These are phyloP conservation scores for Lindgomyces ingoldianus DNA, from an alignment of 495 filamentous ascomycete genomes.

Conservation along the genomic window DNA sequence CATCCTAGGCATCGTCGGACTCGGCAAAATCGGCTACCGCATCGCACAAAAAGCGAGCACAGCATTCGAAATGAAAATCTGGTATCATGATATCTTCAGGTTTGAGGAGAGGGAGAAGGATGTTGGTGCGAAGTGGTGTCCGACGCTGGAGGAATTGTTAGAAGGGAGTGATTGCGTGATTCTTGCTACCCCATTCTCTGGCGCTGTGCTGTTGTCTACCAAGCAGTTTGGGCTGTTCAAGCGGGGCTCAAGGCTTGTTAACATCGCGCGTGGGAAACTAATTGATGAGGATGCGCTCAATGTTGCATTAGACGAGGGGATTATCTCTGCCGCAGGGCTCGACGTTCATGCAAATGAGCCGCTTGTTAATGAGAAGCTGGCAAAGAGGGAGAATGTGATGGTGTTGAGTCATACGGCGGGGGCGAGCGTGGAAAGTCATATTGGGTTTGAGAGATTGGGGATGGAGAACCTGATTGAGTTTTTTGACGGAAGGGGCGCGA, in stretches of 20 bases:
- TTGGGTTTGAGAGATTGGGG: conserved; percentile 70
- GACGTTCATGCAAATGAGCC: conserved; percentile 71
- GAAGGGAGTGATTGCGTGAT: conserved; percentile 63
- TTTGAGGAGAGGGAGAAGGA: conserved; percentile 19
- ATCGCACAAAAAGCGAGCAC: conserved; percentile 63
- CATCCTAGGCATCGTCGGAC: conserved; percentile 63
- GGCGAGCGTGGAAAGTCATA: conserved; percentile 68
- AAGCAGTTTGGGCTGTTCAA: conserved; percentile 56
- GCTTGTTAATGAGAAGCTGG: conserved; percentile 50
- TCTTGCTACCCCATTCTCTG: conserved; percentile 66
- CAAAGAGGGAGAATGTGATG: conserved; percentile 57
- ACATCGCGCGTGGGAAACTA: conserved; percentile 69
- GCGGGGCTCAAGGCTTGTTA: conserved; percentile 63
- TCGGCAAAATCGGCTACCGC: conserved; percentile 68
- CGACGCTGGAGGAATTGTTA: conserved; percentile 56
- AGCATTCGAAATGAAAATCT: conserved; percentile 67
- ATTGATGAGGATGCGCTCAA: conserved; percentile 71
- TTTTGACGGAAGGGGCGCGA: conserved; percentile 51
- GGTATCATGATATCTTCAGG: conserved; percentile 61
- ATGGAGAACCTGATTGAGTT: conserved; percentile 72
- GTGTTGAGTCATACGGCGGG: conserved; percentile 72
- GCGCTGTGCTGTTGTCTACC: conserved; percentile 56
- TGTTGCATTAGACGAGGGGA: conserved; percentile 59
- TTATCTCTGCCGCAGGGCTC: conserved; percentile 59
- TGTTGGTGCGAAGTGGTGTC: conserved; percentile 53